Evolutionary conservation across 306 rosid species (phyloP).

Genomic region (Sesbania bispinosa): DNA sequence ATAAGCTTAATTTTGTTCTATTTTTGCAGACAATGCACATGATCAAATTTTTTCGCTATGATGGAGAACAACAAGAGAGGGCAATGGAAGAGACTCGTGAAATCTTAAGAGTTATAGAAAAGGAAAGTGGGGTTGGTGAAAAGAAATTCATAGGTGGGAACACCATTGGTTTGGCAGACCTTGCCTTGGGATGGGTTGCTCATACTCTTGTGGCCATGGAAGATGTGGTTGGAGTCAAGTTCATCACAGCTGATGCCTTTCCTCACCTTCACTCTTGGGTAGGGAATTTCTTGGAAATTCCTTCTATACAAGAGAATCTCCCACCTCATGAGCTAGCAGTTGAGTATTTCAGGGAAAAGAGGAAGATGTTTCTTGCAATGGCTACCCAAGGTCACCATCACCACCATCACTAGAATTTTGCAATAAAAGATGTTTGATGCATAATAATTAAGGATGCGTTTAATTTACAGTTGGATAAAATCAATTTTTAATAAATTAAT

Average conservation of each 20-base stretch:
- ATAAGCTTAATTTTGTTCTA: not conserved
- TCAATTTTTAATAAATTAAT: too few species aligned
- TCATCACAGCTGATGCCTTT: conserved; percentile 16
- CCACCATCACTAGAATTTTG: conserved; percentile 1
- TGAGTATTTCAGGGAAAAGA: conserved; percentile 20
- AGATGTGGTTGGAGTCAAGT: conserved; percentile 23
- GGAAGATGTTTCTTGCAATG: conserved; percentile 25
- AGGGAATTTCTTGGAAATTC: not conserved
- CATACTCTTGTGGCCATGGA: conserved; percentile 23
- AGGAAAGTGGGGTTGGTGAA: conserved; percentile 13
- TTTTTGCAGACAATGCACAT: not conserved
- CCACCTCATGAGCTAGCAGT: conserved; percentile 8
- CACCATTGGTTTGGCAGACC: conserved; percentile 25
- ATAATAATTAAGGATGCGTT: too few species aligned
- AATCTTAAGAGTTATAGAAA: conserved; percentile 16
- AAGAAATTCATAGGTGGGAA: conserved; percentile 22
- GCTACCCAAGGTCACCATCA: not conserved
- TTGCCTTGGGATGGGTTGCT: conserved; percentile 26
- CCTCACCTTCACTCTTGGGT: conserved; percentile 25
- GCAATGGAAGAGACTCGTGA: conserved; percentile 13
- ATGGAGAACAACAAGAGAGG: conserved; percentile 13
- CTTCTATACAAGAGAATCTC: not conserved
- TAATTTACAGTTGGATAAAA: too few species aligned
- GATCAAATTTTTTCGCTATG: not conserved
- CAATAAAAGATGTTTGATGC: not conserved